Evolutionary conservation across 306 rosid species (phyloP), one percentile per base, ranked within the genome.

Genomic region (Glycine tomentella): DNA sequence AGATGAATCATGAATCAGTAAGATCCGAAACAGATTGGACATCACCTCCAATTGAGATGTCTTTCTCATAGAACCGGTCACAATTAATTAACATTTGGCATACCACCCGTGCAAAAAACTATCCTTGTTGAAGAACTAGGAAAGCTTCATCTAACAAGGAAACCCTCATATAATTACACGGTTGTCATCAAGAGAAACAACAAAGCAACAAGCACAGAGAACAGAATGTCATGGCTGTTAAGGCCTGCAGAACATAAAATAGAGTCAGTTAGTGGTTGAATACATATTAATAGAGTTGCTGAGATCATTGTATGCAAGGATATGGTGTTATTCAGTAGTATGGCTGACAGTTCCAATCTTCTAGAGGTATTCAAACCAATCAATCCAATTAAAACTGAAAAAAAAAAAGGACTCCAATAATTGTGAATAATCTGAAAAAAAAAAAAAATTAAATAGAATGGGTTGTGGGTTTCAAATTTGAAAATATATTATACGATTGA

Each of bases 181-280:
- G 87, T 86, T 52, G 82, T 56, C 87, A 81, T 67, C 8, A 86
- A 71, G 74, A 88, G 87, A 78, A 89, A 45, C 7, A 76, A 86
- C 59, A 88, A 79, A 69, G 89, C 89, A 34, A 88, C 61, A 72
- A 91, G 83, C 78, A 84, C 73, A 33, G 81, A 51, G 63, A 81
- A 73, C 71, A 79, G 78, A 76, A 76, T 76, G 3, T 72, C 70
- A 48, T 70, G 81, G 31, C 72, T 51, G 72, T 85, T 77, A 71
- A 88, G 85, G 72, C 97, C 99, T 91, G 95, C 84, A 69, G 75
- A 76, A 72, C 76, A 84, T 57, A 68, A 57, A 81, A 33, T 45
- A 46, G 14, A 51, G 34, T 76, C 48, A 63, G 48, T 62, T 46
- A 16, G 5, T 40, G 20, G 13, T 9, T 10, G 40, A 38, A 33